These are phyloP conservation scores for Trichomonascus vanleenenianus DNA, from an alignment of 805 yeast genomes.

Conservation along the genomic window DNA sequence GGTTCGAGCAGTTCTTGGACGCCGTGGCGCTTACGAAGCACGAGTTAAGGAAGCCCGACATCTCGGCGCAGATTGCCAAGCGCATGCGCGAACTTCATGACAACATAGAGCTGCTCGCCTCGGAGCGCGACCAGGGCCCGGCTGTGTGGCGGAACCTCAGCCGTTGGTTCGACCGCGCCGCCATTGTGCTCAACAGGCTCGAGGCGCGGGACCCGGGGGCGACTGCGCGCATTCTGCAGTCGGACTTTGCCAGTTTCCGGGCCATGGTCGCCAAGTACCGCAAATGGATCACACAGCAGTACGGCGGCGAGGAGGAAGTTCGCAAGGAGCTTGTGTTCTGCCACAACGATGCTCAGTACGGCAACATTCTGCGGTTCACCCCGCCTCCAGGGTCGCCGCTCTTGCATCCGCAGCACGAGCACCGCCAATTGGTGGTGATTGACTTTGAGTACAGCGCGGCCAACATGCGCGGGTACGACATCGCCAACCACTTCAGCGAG, in stretches of 20 bases:
- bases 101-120: slow-evolving; percentile 56
- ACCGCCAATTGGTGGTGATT: slow-evolving; percentile 77
- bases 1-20: slow-evolving; percentile 88
- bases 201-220: slow-evolving; percentile 31
- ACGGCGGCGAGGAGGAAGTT: slow-evolving; percentile 36
- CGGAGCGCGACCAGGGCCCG: slow-evolving; percentile 57
- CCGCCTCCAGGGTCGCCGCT: slow-evolving; percentile 46
- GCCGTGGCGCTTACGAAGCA: slow-evolving; percentile 68
- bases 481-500: slow-evolving; percentile 89
- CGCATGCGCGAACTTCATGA: slow-evolving; percentile 93
- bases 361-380: slow-evolving; percentile 66
- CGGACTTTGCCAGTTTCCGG: slow-evolving; percentile 46
- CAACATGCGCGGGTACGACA: slow-evolving; percentile 80
- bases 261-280: slow-evolving; percentile 44
- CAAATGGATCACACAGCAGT: slow-evolving; percentile 50
- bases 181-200: slow-evolving; percentile 35
- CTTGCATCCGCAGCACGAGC: slow-evolving; percentile 41
- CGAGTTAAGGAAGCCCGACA: slow-evolving; percentile 67
- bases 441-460: slow-evolving; percentile 96
- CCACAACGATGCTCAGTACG: slow-evolving; percentile 96
- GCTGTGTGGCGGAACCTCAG: slow-evolving; percentile 58
- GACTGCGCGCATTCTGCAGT: slow-evolving; percentile 17
- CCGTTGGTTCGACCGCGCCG: slow-evolving; percentile 59
- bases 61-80: slow-evolving; percentile 80
- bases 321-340: slow-evolving; percentile 62